A percentile compares a stretch with the other conserved stretches of the same genome.
Evolutionary conservation across 805 yeast genomes (phyloP).

Genomic region (Starmerella vitae): DNA sequence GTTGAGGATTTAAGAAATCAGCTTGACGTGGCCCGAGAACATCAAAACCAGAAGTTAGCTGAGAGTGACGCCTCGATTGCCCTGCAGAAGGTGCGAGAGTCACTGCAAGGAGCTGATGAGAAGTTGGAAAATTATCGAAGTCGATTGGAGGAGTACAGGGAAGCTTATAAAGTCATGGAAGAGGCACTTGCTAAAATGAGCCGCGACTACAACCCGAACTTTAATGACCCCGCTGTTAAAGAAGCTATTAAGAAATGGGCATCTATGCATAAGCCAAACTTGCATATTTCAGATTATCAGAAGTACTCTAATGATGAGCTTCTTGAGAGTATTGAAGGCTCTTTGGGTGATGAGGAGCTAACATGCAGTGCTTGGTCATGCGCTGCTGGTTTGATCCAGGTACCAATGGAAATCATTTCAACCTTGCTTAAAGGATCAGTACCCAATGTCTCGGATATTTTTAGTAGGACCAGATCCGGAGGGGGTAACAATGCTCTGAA

Average conservation of each 20-base stretch:
- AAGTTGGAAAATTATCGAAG: slow-evolving; percentile 4
- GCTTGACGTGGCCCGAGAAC: slow-evolving; percentile 22
- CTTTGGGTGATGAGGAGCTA: background rate
- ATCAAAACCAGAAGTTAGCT: slow-evolving; percentile 24
- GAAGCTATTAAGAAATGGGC: slow-evolving; percentile 40
- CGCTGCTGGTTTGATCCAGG: background rate
- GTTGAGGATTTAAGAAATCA: slow-evolving; percentile 2
- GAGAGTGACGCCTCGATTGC: slow-evolving; percentile 8
- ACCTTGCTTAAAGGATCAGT: background rate
- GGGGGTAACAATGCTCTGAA: slow-evolving; percentile 1
- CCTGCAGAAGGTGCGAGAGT: slow-evolving; percentile 10
- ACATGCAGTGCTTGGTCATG: background rate
- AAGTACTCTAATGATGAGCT: background rate
- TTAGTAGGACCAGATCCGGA: background rate
- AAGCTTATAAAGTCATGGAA: slow-evolving; percentile 17
- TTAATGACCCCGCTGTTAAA: slow-evolving; percentile 80
- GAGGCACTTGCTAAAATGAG: slow-evolving; percentile 37
- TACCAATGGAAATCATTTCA: background rate
- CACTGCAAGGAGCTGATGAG: slow-evolving; percentile 14
- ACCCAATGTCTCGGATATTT: background rate
- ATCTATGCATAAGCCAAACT: slow-evolving; percentile 13
- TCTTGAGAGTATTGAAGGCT: background rate
- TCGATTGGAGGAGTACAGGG: slow-evolving; percentile 5
- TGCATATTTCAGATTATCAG: background rate
- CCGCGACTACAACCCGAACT: slow-evolving; percentile 59